Evolutionary conservation across 2,329 filamentous ascomycete species (phyloP).

Genomic region (Exserohilum rostratum): DNA sequence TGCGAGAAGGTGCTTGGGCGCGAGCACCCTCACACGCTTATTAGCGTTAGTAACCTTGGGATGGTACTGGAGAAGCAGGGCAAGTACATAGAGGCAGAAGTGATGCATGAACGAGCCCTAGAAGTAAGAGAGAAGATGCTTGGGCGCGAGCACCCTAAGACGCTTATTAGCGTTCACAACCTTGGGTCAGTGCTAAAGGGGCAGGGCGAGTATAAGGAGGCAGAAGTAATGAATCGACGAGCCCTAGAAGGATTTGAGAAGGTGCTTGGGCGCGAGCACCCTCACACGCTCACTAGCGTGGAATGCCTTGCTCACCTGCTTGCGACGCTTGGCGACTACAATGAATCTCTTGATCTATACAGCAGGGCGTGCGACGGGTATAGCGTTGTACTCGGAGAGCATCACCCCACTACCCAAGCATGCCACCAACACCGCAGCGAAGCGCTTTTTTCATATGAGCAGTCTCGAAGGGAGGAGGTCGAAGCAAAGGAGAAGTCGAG

Average conservation of each 20-base stretch:
- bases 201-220: background rate
- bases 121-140: background rate
- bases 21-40: background rate
- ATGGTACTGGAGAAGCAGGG: background rate
- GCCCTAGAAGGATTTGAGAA: background rate
- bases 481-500: too few species aligned
- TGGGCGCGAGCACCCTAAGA: background rate
- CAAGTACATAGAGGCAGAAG: background rate
- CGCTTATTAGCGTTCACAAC: background rate
- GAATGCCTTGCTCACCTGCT: too few species aligned
- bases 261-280: background rate
- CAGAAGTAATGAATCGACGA: background rate
- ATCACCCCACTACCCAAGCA: too few species aligned
- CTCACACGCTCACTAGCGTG: background rate
- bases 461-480: too few species aligned
- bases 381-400: too few species aligned
- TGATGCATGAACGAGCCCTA: background rate
- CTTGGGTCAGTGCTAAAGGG: background rate
- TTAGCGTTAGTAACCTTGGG: background rate
- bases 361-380: too few species aligned
- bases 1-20: background rate
- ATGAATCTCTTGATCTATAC: too few species aligned
- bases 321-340: too few species aligned
- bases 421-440: too few species aligned
- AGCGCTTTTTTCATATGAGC: too few species aligned